Evolutionary conservation across 1,284 basidiomycete genomes (phyloP).

Genomic region (Ceratobasidium theobromae): DNA sequence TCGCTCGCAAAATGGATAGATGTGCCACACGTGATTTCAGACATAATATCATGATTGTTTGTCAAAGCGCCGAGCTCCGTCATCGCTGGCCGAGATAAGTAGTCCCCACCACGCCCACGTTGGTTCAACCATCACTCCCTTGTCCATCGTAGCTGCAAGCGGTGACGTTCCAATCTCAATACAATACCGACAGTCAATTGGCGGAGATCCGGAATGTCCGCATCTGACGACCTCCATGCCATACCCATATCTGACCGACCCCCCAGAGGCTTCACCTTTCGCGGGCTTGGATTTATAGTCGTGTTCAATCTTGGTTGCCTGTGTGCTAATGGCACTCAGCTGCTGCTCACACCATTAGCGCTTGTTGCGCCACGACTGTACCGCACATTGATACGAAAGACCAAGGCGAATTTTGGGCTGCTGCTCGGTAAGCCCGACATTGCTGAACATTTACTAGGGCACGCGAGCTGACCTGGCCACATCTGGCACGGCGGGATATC

Average conservation of each 20-base stretch:
- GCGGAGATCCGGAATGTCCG: constrained; percentile 6
- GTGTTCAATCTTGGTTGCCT: constrained; percentile 69
- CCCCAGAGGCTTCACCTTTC: constrained; percentile 55
- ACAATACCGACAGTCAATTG: too few species aligned
- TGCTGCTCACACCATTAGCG: constrained; percentile 63
- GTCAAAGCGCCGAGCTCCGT: constrained; percentile 8
- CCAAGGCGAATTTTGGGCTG: constrained; percentile 78
- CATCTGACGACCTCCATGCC: constrained; percentile 21
- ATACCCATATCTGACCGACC: constrained; percentile 26
- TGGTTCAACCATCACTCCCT: background rate
- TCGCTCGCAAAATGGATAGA: constrained; percentile 1
- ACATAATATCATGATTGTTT: too few species aligned
- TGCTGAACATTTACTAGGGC: background rate
- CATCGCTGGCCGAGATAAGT: background rate
- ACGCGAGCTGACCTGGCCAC: background rate
- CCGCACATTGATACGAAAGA: constrained; percentile 68
- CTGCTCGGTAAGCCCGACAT: constrained; percentile 60
- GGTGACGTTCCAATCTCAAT: too few species aligned
- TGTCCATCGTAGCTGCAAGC: too few species aligned
- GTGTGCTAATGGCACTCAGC: constrained; percentile 68
- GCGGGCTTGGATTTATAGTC: constrained; percentile 57
- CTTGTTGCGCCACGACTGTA: constrained; percentile 55
- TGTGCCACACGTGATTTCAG: too few species aligned
- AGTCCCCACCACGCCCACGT: constrained; percentile 23
- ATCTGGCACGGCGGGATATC: background rate